Evolutionary conservation across 2,329 filamentous ascomycete genomes (phyloP).

Genomic region (Ambrosiella xylebori): DNA sequence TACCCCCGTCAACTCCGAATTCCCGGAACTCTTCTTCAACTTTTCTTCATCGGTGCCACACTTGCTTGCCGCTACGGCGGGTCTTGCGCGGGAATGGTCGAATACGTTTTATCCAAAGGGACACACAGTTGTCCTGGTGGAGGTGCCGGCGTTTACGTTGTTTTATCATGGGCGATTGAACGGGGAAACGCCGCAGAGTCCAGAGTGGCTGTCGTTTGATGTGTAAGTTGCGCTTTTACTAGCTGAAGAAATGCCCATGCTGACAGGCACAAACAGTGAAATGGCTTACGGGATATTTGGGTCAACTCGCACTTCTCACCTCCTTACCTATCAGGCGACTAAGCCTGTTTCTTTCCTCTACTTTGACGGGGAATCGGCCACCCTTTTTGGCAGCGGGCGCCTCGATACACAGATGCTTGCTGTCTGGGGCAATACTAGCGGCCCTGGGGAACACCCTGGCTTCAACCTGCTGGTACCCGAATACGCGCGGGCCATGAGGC

Average conservation of each 20-base stretch:
- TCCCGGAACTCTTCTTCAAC: constrained; percentile 19
- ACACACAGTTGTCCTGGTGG: constrained; percentile 29
- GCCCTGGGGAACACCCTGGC: constrained; percentile 16
- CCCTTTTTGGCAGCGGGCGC: constrained; percentile 28
- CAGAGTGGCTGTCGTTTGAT: constrained; percentile 36
- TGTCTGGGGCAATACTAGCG: constrained; percentile 29
- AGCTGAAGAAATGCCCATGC: constrained; percentile 1
- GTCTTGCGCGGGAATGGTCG: constrained; percentile 31
- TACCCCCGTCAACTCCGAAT: no score
- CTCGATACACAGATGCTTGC: constrained; percentile 33
- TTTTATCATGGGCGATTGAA: constrained; percentile 32
- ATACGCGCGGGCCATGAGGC: constrained; percentile 28
- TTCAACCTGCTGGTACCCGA: constrained; percentile 22
- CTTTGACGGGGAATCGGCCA: constrained; percentile 33
- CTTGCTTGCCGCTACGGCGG: constrained; percentile 29
- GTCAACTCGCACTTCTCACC: constrained; percentile 23
- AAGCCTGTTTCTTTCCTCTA: constrained; percentile 27
- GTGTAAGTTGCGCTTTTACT: constrained; percentile 17
- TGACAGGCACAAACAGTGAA: constrained; percentile 18
- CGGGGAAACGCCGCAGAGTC: constrained; percentile 24
- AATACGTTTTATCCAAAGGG: constrained; percentile 35
- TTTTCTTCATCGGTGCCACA: constrained; percentile 31
- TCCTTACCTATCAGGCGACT: constrained; percentile 32
- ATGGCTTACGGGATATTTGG: constrained; percentile 39
- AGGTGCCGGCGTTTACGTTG: constrained; percentile 28